These are phyloP conservation scores for Rubia peregrina DNA, from an alignment of 305 asterid genomes.

Conservation along the genomic window DNA sequence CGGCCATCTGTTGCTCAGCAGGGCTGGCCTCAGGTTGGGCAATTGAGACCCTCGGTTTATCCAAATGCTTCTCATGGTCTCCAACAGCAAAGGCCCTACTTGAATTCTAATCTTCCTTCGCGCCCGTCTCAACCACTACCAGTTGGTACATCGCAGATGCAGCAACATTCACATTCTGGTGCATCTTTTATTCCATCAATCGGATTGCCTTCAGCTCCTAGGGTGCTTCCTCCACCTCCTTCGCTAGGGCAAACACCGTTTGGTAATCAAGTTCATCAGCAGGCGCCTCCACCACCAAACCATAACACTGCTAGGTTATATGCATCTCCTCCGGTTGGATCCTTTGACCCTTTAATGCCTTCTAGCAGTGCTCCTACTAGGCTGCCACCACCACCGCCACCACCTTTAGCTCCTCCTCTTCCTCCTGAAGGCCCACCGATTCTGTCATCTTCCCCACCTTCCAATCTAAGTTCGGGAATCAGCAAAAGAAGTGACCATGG, in stretches of 20 bases:
- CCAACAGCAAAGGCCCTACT: slow-evolving; percentile 30
- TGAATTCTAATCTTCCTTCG: slow-evolving; percentile 33
- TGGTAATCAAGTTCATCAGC: slow-evolving; percentile 36
- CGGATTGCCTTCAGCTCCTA: slow-evolving; percentile 28
- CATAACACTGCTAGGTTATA: slow-evolving; percentile 27
- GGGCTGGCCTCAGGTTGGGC: slow-evolving; percentile 31
- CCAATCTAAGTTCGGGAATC: slow-evolving; percentile 9
- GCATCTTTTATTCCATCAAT: slow-evolving; percentile 33
- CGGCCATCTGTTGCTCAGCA: slow-evolving; percentile 32
- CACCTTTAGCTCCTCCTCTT: slow-evolving; percentile 44
- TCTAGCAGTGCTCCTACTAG: slow-evolving; percentile 24
- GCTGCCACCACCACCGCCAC: slow-evolving; percentile 38
- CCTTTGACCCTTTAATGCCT: slow-evolving; percentile 19
- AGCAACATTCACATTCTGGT: slow-evolving; percentile 35
- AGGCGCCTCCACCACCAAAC: slow-evolving; percentile 25
- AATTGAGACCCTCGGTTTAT: slow-evolving; percentile 27
- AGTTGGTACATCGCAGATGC: slow-evolving; percentile 30
- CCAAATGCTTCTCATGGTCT: slow-evolving; percentile 29
- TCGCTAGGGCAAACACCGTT: slow-evolving; percentile 34
- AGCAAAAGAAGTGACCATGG: slow-evolving; percentile 1
- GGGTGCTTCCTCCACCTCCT: slow-evolving; percentile 35
- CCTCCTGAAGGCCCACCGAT: slow-evolving; percentile 50
- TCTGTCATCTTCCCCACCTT: slow-evolving; percentile 53
- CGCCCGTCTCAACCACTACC: slow-evolving; percentile 24
- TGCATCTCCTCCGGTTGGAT: slow-evolving; percentile 28